These are phyloP conservation scores for Pezicula rhizophila DNA, from an alignment of 2,329 filamentous ascomycete species.

Conservation along the genomic window DNA sequence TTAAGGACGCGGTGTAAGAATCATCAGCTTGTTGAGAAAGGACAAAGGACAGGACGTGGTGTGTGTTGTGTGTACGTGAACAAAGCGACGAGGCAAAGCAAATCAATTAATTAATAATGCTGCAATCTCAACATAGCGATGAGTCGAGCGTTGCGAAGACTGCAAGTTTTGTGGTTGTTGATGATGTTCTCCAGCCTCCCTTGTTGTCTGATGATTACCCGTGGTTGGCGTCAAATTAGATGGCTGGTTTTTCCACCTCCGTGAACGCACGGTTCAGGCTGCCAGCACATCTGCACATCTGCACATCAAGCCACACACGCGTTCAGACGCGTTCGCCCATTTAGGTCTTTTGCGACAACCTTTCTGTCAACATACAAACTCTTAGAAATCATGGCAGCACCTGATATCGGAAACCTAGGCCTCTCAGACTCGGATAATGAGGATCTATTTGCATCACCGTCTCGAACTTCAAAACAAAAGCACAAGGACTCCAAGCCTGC, in stretches of 20 bases:
- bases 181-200: not conserved
- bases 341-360: too few relatives aligned
- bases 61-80: not conserved
- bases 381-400: slow-evolving; percentile 27
- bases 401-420: slow-evolving; percentile 43
- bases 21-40: not conserved
- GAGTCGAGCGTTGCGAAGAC: not conserved
- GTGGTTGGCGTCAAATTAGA: not conserved
- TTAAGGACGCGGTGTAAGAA: not conserved
- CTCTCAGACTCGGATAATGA: slow-evolving; percentile 50
- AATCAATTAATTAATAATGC: not conserved
- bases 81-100: not conserved
- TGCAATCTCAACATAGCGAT: not conserved
- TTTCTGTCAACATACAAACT: slow-evolving; percentile 5
- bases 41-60: not conserved
- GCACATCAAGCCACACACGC: not conserved
- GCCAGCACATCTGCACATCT: not conserved
- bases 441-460: slow-evolving; percentile 53
- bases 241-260: not conserved
- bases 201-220: not conserved
- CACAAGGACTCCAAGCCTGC: slow-evolving; percentile 11
- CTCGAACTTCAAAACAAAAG: slow-evolving; percentile 27
- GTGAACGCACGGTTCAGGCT: not conserved
- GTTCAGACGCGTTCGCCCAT: not conserved
- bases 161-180: not conserved